Percentiles rank a stretch among this genome's conserved stretches.
Evolutionary conservation across 805 yeast genomes (phyloP).

Genomic region (Candida sithepensis): DNA sequence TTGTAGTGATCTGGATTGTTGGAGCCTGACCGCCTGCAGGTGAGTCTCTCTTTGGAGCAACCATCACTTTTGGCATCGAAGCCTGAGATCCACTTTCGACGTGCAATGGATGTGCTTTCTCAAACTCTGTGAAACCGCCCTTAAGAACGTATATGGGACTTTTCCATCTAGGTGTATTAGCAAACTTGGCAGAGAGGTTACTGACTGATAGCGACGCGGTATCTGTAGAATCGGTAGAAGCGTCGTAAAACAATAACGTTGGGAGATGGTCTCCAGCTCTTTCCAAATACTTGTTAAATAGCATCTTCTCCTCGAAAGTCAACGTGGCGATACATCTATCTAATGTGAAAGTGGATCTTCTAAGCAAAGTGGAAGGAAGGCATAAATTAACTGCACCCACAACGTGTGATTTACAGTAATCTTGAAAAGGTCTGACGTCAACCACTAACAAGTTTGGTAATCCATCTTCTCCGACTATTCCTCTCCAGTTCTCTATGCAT

Average conservation of each 20-base stretch:
- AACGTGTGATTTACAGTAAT: conserved; percentile 58
- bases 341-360: conserved; percentile 68
- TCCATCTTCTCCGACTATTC: conserved; percentile 22
- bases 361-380: conserved; percentile 83
- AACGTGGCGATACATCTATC: conserved; percentile 58
- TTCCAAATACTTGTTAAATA: conserved; percentile 36
- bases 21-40: conserved; percentile 12
- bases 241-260: conserved; percentile 51
- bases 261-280: conserved; percentile 33
- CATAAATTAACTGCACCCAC: conserved; percentile 68
- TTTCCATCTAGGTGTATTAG: conserved; percentile 34
- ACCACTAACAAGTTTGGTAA: conserved; percentile 43
- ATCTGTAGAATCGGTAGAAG: conserved; percentile 27
- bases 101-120: conserved; percentile 22
- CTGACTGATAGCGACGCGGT: conserved; percentile 37
- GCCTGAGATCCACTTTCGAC: conserved; percentile 26
- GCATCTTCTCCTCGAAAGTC: conserved; percentile 46
- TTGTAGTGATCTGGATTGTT: conserved; percentile 11
- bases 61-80: conserved; percentile 16
- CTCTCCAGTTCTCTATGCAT: conserved; percentile 14
- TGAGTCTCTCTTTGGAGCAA: conserved; percentile 12
- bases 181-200: conserved; percentile 47
- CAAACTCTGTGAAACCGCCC: conserved; percentile 39
- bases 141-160: conserved; percentile 41
- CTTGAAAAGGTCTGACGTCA: conserved; percentile 81